Evolutionary conservation across 2,329 filamentous ascomycete species (phyloP), one percentile per base, ranked within the genome.

Genomic region (Stemphylium beticola): DNA sequence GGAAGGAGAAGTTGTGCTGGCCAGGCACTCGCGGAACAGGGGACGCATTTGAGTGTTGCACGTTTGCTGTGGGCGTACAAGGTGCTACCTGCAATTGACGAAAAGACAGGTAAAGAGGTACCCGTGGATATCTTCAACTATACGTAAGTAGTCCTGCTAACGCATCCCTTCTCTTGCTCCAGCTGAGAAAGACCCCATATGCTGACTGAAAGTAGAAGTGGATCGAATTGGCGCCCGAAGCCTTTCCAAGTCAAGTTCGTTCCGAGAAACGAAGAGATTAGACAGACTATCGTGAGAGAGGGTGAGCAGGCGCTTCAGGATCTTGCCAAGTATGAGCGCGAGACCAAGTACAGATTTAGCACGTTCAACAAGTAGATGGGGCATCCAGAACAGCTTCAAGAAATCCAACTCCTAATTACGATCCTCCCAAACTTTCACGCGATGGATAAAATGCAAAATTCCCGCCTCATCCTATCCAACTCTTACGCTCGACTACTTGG

Each of bases 1-100:
- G 83, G 84, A 0, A 75, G 83, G 4, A 77, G 84, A 18, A 77
- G 85, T 36, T 87, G 85, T 66, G 82, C 80, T 4, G 85, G 84
- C 0, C 81, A 83, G 26, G 80, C 84, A 42, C 73, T 86, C 12
- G 84, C 84, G 1, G 84, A 87, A 68, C 82, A 85, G 61, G 82
- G 84, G 4, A 82, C 82, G 0, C 86, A 82, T 76, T 80, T 86
- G 59, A 83, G 80, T 0, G 76, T 87, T 22, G 81, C 82, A 6
- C 72, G 84, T 7, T 62, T 86, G 31, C 72, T 87, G 10, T 87
- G 84, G 82, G 83, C 77, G 0, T 87, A 85, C 62, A 75, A 77
- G 44, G 80, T 86, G 49, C 66, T 74, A 49, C 76, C 77, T 38
- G 74, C 69, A 10, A 39, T 74, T 17, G 74, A 79, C 61, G 60